Conservation (phyloP, 768 basidiomycete species). For the Leccinum obscurum region DNA sequence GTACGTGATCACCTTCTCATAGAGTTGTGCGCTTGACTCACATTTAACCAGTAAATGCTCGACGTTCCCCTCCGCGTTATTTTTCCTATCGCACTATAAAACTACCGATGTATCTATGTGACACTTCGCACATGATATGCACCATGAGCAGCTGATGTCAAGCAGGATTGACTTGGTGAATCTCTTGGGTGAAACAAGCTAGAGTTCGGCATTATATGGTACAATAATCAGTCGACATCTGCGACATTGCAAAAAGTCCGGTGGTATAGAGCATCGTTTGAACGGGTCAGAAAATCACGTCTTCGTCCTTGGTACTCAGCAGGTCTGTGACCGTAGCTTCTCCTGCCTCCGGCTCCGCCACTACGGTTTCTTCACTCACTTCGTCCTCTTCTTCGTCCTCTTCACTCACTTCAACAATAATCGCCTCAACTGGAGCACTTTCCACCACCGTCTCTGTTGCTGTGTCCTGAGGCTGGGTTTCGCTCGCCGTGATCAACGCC, state of each 20-base stretch:
- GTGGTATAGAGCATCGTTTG: slow-evolving; percentile 14
- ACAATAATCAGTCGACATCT: slow-evolving; percentile 7
- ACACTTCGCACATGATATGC: slow-evolving; percentile 53
- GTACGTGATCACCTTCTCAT: slow-evolving; percentile 46
- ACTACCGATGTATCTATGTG: slow-evolving; percentile 68
- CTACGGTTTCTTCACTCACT: slow-evolving; percentile 14
- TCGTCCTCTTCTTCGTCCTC: slow-evolving; percentile 33
- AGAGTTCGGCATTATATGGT: slow-evolving; percentile 10
- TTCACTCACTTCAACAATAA: neutral
- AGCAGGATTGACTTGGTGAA: neutral
- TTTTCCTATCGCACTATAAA: slow-evolving; percentile 40
- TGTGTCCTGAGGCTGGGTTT: slow-evolving; percentile 11
- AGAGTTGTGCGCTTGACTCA: slow-evolving; percentile 14
- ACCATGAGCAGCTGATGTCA: slow-evolving; percentile 37
- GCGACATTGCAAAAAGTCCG: slow-evolving; percentile 6
- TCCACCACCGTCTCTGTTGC: neutral
- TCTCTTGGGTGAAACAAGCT: slow-evolving; percentile 11
- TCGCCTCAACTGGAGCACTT: too few species aligned
- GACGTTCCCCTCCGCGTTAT: slow-evolving; percentile 11
- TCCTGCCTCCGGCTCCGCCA: slow-evolving; percentile 23
- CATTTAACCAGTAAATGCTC: slow-evolving; percentile 24
- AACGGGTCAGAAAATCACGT: slow-evolving; percentile 80
- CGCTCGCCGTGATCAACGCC: slow-evolving; percentile 3
- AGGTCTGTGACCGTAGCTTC: slow-evolving; percentile 52
- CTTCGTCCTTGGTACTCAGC: slow-evolving; percentile 84